Percentiles rank a stretch among this genome's conserved stretches.
These are phyloP conservation scores for Lolium rigidum DNA, from an alignment of 176 grass and related monocot species.

Conservation along the genomic window DNA sequence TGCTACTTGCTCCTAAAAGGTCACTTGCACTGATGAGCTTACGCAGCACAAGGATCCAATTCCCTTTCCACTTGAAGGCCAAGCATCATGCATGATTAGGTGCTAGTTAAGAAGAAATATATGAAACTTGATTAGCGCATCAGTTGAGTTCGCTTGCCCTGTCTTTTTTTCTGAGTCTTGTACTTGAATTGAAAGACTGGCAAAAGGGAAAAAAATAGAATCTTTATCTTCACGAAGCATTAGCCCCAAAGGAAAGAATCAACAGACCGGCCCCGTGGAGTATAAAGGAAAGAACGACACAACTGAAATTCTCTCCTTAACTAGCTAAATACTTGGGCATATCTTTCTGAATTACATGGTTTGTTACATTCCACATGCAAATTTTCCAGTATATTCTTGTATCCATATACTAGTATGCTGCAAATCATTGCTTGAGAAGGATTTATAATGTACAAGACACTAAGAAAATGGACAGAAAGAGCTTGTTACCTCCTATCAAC, in stretches of 20 bases:
- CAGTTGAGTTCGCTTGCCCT: constrained; percentile 26
- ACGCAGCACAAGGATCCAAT: constrained; percentile 51
- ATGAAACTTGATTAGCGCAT: constrained; percentile 7
- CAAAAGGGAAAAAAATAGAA: constrained; percentile 24
- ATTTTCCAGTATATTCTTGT: not conserved
- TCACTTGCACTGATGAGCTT: constrained; percentile 32
- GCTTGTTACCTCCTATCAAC: not conserved
- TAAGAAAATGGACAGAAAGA: not conserved
- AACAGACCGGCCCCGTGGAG: constrained; percentile 38
- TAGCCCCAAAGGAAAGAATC: constrained; percentile 67
- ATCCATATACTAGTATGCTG: not conserved
- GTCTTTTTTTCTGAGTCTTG: not conserved
- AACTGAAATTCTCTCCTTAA: constrained; percentile 18
- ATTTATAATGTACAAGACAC: not conserved
- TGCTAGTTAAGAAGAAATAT: constrained; percentile 26
- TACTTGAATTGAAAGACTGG: constrained; percentile 30
- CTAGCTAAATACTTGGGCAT: not conserved
- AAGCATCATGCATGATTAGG: constrained; percentile 35
- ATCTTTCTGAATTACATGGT: not conserved
- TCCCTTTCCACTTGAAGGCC: constrained; percentile 45
- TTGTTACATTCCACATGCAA: not conserved
- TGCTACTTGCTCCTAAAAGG: constrained; percentile 11
- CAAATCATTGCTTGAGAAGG: not conserved
- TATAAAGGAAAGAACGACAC: constrained; percentile 44
- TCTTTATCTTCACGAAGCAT: constrained; percentile 55